Evolutionary conservation across 2,329 filamentous ascomycete species (phyloP), one percentile per base, ranked within the genome.

Genomic region (Diaporthe caulivora): DNA sequence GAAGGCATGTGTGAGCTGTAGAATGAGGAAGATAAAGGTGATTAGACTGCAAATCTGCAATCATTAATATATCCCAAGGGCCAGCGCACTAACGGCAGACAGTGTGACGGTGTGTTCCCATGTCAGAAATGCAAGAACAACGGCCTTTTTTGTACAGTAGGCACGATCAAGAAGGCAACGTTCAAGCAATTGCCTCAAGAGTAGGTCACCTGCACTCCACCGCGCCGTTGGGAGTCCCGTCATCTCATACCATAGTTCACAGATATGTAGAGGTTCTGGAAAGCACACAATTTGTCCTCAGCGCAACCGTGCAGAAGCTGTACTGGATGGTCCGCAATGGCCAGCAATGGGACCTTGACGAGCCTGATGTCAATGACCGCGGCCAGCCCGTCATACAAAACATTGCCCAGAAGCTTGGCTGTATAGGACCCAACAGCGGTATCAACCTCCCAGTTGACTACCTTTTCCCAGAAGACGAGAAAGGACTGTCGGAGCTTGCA

Each of bases 11-110:
- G 90, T 92, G 82, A 84, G 90, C 76, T 92, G 90, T 84, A 84
- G 90, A 76, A 92, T 92, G 89, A 92, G 92, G 86, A 92, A 92
- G 85, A 92, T 90, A 70, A 92, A 92, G 89, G 90, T 90, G 82
- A 65, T 29, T 60, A 58, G n/a, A n/a, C n/a, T n/a, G n/a, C n/a
- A n/a, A n/a, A n/a, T n/a, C n/a, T 13, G n/a, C n/a, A n/a, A n/a
- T n/a, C n/a, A 75, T 47, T 7, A 42, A 17, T 75, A 53, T 55
- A 64, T 49, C 29, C 29, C n/a, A n/a, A n/a, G n/a, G n/a, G 44
- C 18, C 26, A 9, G 11, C 18, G 15, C 29, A 67, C 29, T 54
- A 40, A 75, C 77, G 78, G 70, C 72, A 68, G 17, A n/a, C 62
- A 91, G 89, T 92, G 90, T 78, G 90, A 92, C 76, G 90, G 90